Evolutionary conservation across 78 protist genomes (phyloP).

Genomic region (Parvularia atlantis): DNA sequence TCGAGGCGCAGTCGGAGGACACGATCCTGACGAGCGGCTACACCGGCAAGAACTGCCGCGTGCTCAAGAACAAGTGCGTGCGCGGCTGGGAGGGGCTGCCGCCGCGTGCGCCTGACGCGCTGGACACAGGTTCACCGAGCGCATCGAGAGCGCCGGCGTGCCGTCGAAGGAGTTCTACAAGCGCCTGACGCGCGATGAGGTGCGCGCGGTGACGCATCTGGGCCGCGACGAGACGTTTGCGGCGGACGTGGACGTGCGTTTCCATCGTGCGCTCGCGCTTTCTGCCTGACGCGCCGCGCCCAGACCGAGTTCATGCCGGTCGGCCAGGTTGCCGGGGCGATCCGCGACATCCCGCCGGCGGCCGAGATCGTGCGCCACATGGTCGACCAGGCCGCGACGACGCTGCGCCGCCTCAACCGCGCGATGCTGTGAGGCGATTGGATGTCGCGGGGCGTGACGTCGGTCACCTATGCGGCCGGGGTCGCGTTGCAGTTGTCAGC

Average conservation of each 20-base stretch:
- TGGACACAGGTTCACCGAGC: too few species aligned
- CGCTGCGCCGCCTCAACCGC: too few species aligned
- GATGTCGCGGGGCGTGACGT: too few species aligned
- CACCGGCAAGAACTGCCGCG: slow-evolving; percentile 11
- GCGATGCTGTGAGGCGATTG: too few species aligned
- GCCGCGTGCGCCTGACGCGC: too few species aligned
- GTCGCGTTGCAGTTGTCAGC: too few species aligned
- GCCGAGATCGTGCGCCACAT: neutral
- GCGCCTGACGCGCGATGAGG: neutral
- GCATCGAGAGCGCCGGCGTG: neutral
- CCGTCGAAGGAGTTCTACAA: neutral
- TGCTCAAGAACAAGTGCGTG: neutral
- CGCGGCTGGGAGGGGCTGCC: too few species aligned
- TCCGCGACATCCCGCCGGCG: slow-evolving; percentile 6
- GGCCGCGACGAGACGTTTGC: neutral
- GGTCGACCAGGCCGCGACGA: slow-evolving; percentile 9
- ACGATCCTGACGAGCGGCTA: slow-evolving; percentile 10
- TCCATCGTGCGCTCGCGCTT: too few species aligned
- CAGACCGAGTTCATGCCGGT: neutral
- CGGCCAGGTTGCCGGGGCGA: slow-evolving; percentile 9
- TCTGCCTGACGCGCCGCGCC: too few species aligned
- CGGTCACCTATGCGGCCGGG: too few species aligned
- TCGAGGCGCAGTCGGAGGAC: neutral
- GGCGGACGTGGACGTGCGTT: neutral
- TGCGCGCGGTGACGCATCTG: neutral